These are phyloP conservation scores for Arthroderma uncinatum DNA, from an alignment of 2,329 filamentous ascomycete genomes.

Conservation along the genomic window DNA sequence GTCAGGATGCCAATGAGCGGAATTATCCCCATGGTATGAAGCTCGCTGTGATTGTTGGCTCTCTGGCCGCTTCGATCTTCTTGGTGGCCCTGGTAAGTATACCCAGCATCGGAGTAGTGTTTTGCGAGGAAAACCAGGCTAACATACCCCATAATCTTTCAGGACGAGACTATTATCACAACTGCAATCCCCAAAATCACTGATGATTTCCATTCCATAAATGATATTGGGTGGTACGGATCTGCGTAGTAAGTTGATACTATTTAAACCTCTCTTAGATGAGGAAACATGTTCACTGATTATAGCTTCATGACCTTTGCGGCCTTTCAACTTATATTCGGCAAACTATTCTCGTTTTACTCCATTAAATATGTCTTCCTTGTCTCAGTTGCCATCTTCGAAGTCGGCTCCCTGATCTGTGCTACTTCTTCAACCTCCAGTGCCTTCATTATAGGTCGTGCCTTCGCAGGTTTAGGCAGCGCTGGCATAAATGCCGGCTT, in stretches of 20 bases:
- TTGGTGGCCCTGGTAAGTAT: slow-evolving; percentile 5
- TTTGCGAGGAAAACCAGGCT: neutral
- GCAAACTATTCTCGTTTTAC: slow-evolving; percentile 34
- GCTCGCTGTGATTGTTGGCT: slow-evolving; percentile 4
- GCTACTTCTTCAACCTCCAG: slow-evolving; percentile 10
- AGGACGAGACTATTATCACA: slow-evolving; percentile 21
- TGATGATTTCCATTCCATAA: slow-evolving; percentile 25
- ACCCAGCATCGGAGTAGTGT: neutral
- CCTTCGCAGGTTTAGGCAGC: slow-evolving; percentile 30
- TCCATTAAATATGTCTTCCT: slow-evolving; percentile 28
- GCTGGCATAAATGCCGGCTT: slow-evolving; percentile 32
- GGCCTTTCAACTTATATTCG: slow-evolving; percentile 24
- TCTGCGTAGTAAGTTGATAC: slow-evolving; percentile 22
- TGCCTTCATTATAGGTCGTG: slow-evolving; percentile 19
- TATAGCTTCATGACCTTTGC: slow-evolving; percentile 16
- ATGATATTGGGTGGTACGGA: slow-evolving; percentile 29
- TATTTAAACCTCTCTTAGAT: neutral
- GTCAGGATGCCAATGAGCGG: neutral
- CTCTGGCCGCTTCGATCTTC: slow-evolving; percentile 8
- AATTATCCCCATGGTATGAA: slow-evolving; percentile 6
- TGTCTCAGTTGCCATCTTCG: slow-evolving; percentile 21
- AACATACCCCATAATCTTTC: neutral
- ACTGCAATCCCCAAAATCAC: slow-evolving; percentile 28
- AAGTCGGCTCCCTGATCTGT: slow-evolving; percentile 17
- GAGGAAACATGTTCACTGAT: slow-evolving; percentile 26